Evolutionary conservation across 176 grass and related monocot genomes (phyloP).

Genomic region (Carex kokanica): DNA sequence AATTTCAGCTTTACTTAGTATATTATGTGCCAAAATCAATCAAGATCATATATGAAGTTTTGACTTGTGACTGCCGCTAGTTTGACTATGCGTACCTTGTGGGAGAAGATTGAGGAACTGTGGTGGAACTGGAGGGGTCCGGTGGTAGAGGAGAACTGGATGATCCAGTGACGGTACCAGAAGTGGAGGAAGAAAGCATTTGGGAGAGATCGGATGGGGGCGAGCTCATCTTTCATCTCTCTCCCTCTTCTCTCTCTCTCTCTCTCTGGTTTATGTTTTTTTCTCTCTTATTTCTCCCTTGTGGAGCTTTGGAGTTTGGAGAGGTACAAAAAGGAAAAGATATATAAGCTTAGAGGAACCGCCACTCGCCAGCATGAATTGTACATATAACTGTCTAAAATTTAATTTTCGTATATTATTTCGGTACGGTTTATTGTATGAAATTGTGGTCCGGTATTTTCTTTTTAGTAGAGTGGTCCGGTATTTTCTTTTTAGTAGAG

Average conservation of each 20-base stretch:
- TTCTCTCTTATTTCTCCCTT: background rate
- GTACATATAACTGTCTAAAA: background rate
- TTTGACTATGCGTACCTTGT: background rate
- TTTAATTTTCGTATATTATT: background rate
- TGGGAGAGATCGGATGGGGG: conserved; percentile 25
- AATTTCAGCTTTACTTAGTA: background rate
- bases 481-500: background rate
- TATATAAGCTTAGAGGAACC: background rate
- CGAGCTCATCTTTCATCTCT: conserved; percentile 32
- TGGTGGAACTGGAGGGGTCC: conserved; percentile 2
- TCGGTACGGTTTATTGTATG: background rate
- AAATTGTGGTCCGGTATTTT: background rate
- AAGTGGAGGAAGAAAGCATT: conserved; percentile 30
- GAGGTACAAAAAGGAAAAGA: conserved; percentile 8
- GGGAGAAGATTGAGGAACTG: conserved; percentile 1
- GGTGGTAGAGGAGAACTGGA: conserved; percentile 14
- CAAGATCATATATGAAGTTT: background rate
- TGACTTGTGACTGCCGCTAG: background rate
- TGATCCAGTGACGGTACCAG: conserved; percentile 17
- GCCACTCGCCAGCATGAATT: background rate
- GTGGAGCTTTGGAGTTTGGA: background rate
- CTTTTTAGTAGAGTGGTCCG: background rate
- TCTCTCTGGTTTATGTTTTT: background rate
- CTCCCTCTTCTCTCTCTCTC: background rate
- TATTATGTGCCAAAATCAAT: background rate